phyloP scores from a whole-genome alignment of 345 rosid species.

The Eucalyptus brandiana region DNA sequence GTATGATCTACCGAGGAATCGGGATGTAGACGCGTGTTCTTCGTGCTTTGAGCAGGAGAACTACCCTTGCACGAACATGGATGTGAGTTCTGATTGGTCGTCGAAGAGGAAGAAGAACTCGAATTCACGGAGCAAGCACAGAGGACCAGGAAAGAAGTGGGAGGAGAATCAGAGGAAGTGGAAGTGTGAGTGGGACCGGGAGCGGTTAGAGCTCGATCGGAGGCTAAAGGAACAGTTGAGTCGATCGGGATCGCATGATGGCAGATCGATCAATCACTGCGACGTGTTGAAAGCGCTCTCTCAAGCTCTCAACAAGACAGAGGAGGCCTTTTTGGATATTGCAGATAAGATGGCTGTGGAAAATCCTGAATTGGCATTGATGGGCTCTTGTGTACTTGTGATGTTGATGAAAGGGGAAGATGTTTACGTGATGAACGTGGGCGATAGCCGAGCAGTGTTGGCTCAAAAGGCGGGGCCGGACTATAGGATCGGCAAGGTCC shows the following conservation, averaged over 20 bases:
- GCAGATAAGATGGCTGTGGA: constrained; percentile 82
- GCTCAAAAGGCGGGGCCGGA: constrained; percentile 68
- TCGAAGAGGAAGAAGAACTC: constrained; percentile 12
- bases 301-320: constrained; percentile 74
- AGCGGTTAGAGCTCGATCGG: constrained; percentile 57
- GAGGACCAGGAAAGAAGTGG: constrained; percentile 34
- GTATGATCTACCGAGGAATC: background rate
- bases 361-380: constrained; percentile 85
- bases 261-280: constrained; percentile 30
- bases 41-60: constrained; percentile 21
- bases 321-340: constrained; percentile 67
- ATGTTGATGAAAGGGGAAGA: constrained; percentile 97
- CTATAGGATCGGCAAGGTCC: constrained; percentile 55
- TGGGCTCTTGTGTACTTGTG: constrained; percentile 96
- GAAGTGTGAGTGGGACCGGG: constrained; percentile 71
- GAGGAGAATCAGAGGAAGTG: constrained; percentile 70
- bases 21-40: constrained; percentile 8
- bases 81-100: constrained; percentile 7
- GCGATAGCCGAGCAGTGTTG: constrained; percentile 85
- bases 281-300: constrained; percentile 83
- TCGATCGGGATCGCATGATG: constrained; percentile 6
- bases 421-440: constrained; percentile 91
- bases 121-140: constrained; percentile 16
- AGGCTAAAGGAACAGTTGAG: constrained; percentile 45
- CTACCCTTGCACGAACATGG: constrained; percentile 7